Evolutionary conservation across 495 filamentous ascomycete genomes (phyloP).

Genomic region (Amphirosellinia nigrospora): DNA sequence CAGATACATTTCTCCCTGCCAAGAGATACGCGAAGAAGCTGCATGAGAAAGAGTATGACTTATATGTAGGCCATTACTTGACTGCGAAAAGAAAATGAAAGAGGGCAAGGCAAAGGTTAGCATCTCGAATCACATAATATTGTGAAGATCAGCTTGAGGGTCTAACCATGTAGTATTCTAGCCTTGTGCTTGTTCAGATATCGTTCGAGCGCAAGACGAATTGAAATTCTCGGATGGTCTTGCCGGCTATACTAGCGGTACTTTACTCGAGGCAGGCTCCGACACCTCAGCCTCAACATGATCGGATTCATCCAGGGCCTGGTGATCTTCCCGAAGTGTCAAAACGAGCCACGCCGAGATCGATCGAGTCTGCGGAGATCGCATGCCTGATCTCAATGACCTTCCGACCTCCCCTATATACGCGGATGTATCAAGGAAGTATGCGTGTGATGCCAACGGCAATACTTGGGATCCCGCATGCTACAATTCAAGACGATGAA

Average conservation of each 20-base stretch:
- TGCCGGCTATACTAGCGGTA: conserved; percentile 39
- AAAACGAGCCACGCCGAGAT: conserved; percentile 15
- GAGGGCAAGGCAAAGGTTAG: conserved; percentile 40
- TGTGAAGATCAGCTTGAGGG: not conserved
- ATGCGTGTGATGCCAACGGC: conserved; percentile 61
- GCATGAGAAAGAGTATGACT: conserved; percentile 35
- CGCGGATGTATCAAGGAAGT: conserved; percentile 53
- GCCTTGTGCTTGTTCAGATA: conserved; percentile 28
- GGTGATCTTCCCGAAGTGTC: conserved; percentile 12
- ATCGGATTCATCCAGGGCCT: conserved; percentile 29
- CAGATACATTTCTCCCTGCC: conserved; percentile 48
- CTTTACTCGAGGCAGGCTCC: conserved; percentile 55
- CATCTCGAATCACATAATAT: not conserved
- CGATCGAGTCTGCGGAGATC: conserved; percentile 29
- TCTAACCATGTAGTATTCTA: conserved; percentile 3
- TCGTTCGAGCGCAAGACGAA: conserved; percentile 31
- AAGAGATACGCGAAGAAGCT: conserved; percentile 37
- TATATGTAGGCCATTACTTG: conserved; percentile 50
- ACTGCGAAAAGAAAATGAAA: conserved; percentile 41
- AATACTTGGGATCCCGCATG: conserved; percentile 59
- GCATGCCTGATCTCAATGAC: conserved; percentile 56
- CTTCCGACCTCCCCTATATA: conserved; percentile 55
- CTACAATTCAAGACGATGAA: conserved; percentile 51
- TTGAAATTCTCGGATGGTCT: conserved; percentile 31
- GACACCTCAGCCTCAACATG: conserved; percentile 57